Percentiles rank a stretch among this genome's conserved stretches.
Conservation (phyloP, 495 filamentous ascomycete species). For the Penicillium robsamsonii region DNA sequence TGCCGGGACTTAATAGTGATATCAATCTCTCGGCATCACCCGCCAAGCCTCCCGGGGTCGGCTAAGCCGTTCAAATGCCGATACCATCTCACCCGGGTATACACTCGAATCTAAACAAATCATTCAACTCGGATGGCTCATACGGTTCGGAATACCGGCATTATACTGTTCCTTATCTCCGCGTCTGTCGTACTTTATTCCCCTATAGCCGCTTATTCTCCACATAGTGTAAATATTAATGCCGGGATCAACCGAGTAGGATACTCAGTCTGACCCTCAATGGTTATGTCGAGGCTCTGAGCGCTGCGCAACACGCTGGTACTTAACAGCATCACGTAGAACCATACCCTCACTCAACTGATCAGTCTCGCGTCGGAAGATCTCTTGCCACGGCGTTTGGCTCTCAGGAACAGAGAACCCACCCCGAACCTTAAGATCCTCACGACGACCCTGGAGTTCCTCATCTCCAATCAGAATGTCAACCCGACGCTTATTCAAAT, state of each 20-base stretch:
- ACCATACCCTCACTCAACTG: slow-evolving; percentile 55
- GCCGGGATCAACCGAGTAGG: too few species aligned
- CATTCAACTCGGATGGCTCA: not conserved
- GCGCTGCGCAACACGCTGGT: slow-evolving; percentile 50
- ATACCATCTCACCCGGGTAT: not conserved
- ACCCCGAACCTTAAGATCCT: slow-evolving; percentile 39
- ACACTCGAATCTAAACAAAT: not conserved
- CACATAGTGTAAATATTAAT: too few species aligned
- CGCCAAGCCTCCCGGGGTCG: not conserved
- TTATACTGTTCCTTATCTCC: not conserved
- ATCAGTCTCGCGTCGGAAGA: slow-evolving; percentile 49
- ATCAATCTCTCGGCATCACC: too few species aligned
- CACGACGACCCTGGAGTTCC: slow-evolving; percentile 63
- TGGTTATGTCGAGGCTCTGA: slow-evolving; percentile 50
- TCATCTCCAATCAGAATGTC: slow-evolving; percentile 51
- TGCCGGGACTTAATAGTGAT: not conserved
- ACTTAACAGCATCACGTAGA: slow-evolving; percentile 46
- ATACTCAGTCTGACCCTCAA: slow-evolving; percentile 19
- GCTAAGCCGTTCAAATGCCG: not conserved
- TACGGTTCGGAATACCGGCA: not conserved
- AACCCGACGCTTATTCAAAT: slow-evolving; percentile 52
- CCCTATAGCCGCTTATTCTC: not conserved
- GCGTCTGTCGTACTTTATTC: not conserved
- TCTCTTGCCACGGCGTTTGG: slow-evolving; percentile 49
- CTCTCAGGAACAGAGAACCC: slow-evolving; percentile 4